These are phyloP conservation scores for Asterella californica DNA, from an alignment of 225 moss, liverwort and hornwort genomes.

Conservation along the genomic window DNA sequence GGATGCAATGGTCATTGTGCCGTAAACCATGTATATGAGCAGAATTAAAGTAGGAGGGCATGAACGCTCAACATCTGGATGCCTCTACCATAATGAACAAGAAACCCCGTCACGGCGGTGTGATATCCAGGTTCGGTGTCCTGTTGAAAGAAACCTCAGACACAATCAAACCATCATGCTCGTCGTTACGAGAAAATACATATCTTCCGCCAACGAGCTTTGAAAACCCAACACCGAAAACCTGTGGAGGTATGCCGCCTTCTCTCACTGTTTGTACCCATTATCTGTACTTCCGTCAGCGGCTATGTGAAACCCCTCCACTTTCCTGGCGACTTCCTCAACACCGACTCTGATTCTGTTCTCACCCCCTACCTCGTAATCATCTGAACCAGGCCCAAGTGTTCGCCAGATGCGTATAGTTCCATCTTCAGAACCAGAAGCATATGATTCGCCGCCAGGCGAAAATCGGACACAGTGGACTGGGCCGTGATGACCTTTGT, in stretches of 20 bases:
- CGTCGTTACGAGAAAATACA: neutral
- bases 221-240: neutral
- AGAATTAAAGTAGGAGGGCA: slow-evolving; percentile 1
- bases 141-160: neutral
- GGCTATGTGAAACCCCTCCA: slow-evolving; percentile 88
- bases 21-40: slow-evolving; percentile 6
- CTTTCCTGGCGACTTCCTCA: slow-evolving; percentile 86
- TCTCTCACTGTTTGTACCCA: slow-evolving; percentile 42
- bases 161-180: neutral
- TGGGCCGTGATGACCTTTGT: slow-evolving; percentile 98
- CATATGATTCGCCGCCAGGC: slow-evolving; percentile 96
- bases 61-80: slow-evolving; percentile 4
- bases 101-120: neutral
- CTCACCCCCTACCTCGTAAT: slow-evolving; percentile 63
- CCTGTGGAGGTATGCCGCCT: neutral
- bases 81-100: neutral
- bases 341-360: slow-evolving; percentile 75
- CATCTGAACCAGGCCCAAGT: slow-evolving; percentile 62
- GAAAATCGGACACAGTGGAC: slow-evolving; percentile 99
- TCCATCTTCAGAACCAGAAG: slow-evolving; percentile 97
- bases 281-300: slow-evolving; percentile 41
- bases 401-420: slow-evolving; percentile 99
- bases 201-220: neutral
- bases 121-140: slow-evolving; percentile 1
- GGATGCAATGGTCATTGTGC: slow-evolving; percentile 6